Percentiles rank a stretch among this genome's conserved stretches.
Conservation (phyloP, 1,284 basidiomycete genomes). For the Phaffia rhodozyma region DNA sequence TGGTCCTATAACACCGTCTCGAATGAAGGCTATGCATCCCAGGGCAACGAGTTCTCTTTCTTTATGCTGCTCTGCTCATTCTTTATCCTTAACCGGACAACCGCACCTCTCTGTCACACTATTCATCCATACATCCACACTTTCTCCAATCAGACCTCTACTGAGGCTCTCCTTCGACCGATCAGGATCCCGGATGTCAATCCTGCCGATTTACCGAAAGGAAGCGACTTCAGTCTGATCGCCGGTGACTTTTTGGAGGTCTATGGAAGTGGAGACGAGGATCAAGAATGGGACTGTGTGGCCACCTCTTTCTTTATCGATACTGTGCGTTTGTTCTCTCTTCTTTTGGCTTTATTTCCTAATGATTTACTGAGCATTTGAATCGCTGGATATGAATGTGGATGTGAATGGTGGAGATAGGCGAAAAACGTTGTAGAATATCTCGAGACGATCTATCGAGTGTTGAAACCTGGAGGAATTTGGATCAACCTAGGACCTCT, state of each 20-base stretch:
- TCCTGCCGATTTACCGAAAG: conserved; percentile 54
- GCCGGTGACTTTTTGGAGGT: conserved; percentile 91
- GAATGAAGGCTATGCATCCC: conserved; percentile 59
- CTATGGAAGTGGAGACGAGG: conserved; percentile 50
- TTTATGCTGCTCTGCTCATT: conserved; percentile 19
- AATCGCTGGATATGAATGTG: conserved; percentile 1
- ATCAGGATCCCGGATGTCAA: conserved; percentile 71
- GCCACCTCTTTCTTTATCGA: conserved; percentile 98
- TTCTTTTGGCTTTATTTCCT: neutral
- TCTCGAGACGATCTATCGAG: conserved; percentile 62
- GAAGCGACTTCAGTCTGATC: conserved; percentile 64
- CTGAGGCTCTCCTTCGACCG: conserved; percentile 49
- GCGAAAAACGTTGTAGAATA: conserved; percentile 88
- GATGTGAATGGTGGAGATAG: conserved; percentile 34
- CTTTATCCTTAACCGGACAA: conserved; percentile 40
- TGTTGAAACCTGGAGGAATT: conserved; percentile 68
- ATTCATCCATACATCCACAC: conserved; percentile 83
- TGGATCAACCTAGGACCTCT: conserved; percentile 92
- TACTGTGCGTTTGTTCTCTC: conserved; percentile 46
- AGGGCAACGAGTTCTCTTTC: conserved; percentile 58
- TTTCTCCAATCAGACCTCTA: conserved; percentile 63
- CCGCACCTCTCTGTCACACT: conserved; percentile 51
- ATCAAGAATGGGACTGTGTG: conserved; percentile 68
- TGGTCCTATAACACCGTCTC: neutral
- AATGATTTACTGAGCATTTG: neutral